phyloP scores from a whole-genome alignment of 176 grass and related monocot genomes.

The Aegilops speltoides region DNA sequence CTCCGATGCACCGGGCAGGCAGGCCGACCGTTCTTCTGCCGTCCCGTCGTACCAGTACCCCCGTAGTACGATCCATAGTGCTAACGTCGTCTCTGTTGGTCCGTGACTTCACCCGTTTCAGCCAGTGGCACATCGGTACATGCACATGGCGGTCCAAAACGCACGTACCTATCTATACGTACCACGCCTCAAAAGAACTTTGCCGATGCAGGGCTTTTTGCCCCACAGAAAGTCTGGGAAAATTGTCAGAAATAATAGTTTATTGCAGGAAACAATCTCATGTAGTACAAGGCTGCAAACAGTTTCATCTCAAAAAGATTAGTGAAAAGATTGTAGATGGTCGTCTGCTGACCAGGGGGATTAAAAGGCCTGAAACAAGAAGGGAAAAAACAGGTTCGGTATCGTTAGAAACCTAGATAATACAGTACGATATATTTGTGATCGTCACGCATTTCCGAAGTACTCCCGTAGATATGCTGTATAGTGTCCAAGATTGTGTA shows the following conservation, averaged over 20 bases:
- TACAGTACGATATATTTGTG: too few relatives aligned
- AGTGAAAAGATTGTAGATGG: neutral
- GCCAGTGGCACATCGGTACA: neutral
- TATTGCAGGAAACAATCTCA: neutral
- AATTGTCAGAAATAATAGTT: neutral
- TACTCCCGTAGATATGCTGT: too few relatives aligned
- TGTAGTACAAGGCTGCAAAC: neutral
- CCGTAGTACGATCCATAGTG: neutral
- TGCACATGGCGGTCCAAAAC: neutral
- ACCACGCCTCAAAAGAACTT: neutral
- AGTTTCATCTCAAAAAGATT: neutral
- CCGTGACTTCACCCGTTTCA: slow-evolving; percentile 23
- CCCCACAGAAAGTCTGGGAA: neutral
- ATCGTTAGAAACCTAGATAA: too few relatives aligned
- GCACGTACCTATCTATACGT: neutral
- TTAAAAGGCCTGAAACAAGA: neutral
- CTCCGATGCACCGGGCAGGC: slow-evolving; percentile 33
- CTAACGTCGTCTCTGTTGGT: slow-evolving; percentile 4
- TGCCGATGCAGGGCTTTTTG: neutral
- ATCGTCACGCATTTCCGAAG: too few relatives aligned
- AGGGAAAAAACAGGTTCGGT: too few relatives aligned
- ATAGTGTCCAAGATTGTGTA: too few relatives aligned
- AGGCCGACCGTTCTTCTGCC: slow-evolving; percentile 25
- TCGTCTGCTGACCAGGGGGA: neutral
- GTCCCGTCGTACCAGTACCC: neutral